phyloP scores from a whole-genome alignment of 768 basidiomycete species.

The Glaciozyma martinii region DNA sequence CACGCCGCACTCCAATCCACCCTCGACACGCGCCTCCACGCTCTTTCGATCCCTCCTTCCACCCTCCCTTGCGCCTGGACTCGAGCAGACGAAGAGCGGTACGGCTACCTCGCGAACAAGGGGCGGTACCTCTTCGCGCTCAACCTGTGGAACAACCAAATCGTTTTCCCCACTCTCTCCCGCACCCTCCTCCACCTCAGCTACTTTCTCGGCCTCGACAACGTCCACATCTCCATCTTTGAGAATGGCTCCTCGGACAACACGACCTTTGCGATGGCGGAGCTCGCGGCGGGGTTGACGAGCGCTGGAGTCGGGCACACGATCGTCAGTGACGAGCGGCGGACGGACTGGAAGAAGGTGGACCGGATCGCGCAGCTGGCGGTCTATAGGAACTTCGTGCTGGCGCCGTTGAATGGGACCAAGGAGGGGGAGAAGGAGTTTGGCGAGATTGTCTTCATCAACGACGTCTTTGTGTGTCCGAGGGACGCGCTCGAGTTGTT shows the following conservation, averaged over 20 bases:
- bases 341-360: constrained; percentile 28
- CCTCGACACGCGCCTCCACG: constrained; percentile 1
- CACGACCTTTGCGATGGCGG: constrained; percentile 31
- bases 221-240: constrained; percentile 34
- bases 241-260: constrained; percentile 35
- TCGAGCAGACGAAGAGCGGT: not conserved
- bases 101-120: not conserved
- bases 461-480: constrained; percentile 34
- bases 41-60: constrained; percentile 2
- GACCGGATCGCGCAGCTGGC: constrained; percentile 36
- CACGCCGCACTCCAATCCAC: not conserved
- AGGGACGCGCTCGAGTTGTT: constrained; percentile 30
- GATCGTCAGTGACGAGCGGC: constrained; percentile 29
- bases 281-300: constrained; percentile 25
- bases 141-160: constrained; percentile 34
- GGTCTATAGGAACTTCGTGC: constrained; percentile 32
- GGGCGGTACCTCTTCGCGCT: constrained; percentile 32
- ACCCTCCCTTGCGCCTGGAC: not conserved
- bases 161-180: constrained; percentile 30
- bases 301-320: constrained; percentile 20
- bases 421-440: not conserved
- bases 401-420: constrained; percentile 27
- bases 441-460: constrained; percentile 33
- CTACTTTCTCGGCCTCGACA: constrained; percentile 30
- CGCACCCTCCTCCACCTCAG: constrained; percentile 24